Evolutionary conservation across 2,329 filamentous ascomycete genomes (phyloP), one percentile per base, ranked within the genome.

Genomic region (Diplodia corticola): DNA sequence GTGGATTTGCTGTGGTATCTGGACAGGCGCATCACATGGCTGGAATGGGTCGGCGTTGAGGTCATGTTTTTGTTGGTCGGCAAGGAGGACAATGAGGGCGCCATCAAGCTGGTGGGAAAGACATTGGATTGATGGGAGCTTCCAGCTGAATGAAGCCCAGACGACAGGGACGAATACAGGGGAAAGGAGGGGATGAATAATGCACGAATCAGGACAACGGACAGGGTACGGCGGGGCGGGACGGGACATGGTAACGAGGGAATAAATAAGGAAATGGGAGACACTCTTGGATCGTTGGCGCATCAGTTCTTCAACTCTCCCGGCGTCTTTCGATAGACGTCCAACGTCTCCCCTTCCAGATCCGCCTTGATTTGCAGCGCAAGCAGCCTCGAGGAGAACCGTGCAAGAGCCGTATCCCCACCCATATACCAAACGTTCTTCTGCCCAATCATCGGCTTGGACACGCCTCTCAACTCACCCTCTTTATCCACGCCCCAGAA

Each of bases 341-440:
- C 59, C n/a, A 69, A 26, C 53, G 51, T 24, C 37, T 59, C 49
- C 17, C 76, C 75, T 63, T 76, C 73, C 64, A 75, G 76, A 69
- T 78, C 63, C 15, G 75, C 79, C 70, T 80, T 80, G 48, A 84
- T 79, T 70, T 82, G 80, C 73, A 84, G 65, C 7, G 82, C 81
- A 44, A 84, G 55, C 35, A 81, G 77, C 30, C 79, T 73, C 13
- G 80, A 80, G 66, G 76, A 80, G 67, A 78, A 95, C 50, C 82
- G 74, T 4, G 74, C 74, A 51, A 80, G 72, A 1, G 76, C 75
- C 10, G 80, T 71, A 63, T 80, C 79, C 0, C 81, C 81, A 4
- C 81, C 81, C 65, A 77, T 76, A 67, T 80, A 83, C 76, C 79
- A 83, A 6, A 84, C 73, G 61, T 69, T 71, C 63, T 68, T 71